Evolutionary conservation across 345 rosid genomes (phyloP), one percentile per base, ranked within the genome.

Genomic region (Carallia pectinifolia): DNA sequence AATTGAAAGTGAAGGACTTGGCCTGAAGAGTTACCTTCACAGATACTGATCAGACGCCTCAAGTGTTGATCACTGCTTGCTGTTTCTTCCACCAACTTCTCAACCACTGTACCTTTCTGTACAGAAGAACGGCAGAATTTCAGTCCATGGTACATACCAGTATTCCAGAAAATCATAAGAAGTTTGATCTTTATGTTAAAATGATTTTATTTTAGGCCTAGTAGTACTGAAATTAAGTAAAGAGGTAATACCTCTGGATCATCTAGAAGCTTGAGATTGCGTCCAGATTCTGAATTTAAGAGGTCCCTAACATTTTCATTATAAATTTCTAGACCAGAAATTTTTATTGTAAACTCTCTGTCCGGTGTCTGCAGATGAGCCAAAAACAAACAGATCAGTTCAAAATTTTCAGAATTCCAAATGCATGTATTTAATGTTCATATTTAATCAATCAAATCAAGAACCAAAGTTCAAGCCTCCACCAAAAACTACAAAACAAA

Each of bases 91-190:
- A 88, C 87, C 80, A 96, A 81, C 81, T 90, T 96, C 85, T 96
- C 99, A 58, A 96, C 98, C 77, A 96, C 86, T 19, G 99, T 96
- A 48, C 99, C 99, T 89, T 96, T 96, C 98, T 96, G 87, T 77
- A 68, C 50, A 33, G 39, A 39, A 7, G 50, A 72, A 77, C 55
- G 27, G n/a, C 68, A 52, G 40, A 37, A 50, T 71, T 66, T 19
- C 38, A 61, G 53, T 53, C 40, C 44, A 65, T 60, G 23, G 37
- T 23, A 23, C 31, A 27, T 17, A 54, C 50, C 52, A 61, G 2
- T 9, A 61, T n/a, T 44, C 27, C 16, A 55, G 54, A 69, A 65
- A 53, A 61, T 29, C 29, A 58, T 36, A 54, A 19, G 58, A 16
- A 61, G 52, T 40, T 23, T n/a, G 47, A 55, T 50, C 15, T 23